A percentile compares a stretch with the other conserved stretches of the same genome.
Evolutionary conservation across 495 filamentous ascomycete genomes (phyloP).

Genomic region (Tuber aestivum): DNA sequence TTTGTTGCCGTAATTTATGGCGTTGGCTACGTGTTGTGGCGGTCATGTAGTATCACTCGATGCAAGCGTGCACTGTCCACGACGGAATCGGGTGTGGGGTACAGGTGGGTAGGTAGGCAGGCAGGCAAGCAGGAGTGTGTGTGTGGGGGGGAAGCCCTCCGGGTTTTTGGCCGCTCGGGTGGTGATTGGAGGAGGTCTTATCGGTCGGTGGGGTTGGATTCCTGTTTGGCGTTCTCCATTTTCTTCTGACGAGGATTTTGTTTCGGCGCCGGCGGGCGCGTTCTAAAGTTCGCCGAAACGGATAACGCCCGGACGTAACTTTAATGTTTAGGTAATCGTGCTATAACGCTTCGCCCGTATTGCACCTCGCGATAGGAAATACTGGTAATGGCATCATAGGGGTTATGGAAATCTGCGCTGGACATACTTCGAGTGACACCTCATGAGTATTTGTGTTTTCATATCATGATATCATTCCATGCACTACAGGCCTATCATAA

Average conservation of each 20-base stretch:
- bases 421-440: not conserved
- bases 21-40: constrained; percentile 1
- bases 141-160: not conserved
- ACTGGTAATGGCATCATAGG: not conserved
- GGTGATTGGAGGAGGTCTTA: not conserved
- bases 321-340: not conserved
- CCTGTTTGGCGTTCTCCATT: not conserved
- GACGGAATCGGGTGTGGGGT: not conserved
- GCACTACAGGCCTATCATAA: not conserved
- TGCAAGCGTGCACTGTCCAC: not conserved
- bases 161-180: not conserved
- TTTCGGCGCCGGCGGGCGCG: not conserved
- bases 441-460: constrained; percentile 1
- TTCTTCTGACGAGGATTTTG: not conserved
- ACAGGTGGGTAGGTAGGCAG: not conserved
- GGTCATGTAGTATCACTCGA: not conserved
- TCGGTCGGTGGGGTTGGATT: not conserved
- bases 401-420: not conserved
- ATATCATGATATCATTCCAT: not conserved
- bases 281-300: not conserved
- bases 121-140: no score
- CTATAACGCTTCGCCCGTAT: not conserved
- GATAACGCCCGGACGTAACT: not conserved
- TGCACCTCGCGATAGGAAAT: not conserved
- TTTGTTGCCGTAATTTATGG: not conserved